phyloP scores from a whole-genome alignment of 345 rosid species.

The Pelargonium nanum region DNA sequence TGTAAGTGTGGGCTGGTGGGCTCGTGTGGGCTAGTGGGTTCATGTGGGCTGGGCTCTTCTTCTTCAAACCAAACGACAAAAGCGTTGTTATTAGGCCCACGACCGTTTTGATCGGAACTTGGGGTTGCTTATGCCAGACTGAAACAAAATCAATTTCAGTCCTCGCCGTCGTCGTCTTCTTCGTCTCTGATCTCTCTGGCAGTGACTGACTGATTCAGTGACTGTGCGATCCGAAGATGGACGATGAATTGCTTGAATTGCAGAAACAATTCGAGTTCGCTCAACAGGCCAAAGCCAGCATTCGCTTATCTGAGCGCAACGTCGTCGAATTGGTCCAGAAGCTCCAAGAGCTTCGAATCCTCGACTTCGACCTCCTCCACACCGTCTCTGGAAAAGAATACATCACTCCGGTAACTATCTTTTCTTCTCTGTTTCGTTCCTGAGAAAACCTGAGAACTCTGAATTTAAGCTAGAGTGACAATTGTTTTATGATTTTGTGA shows the following conservation, averaged over 20 bases:
- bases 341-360: conserved; percentile 83
- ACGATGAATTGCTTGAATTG: conserved; percentile 76
- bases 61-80: no score
- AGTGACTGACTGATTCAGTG: background rate
- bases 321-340: conserved; percentile 95
- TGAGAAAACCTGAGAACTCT: background rate
- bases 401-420: conserved; percentile 61
- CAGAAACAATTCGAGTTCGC: conserved; percentile 90
- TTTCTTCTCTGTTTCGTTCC: conserved; percentile 1
- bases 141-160: background rate
- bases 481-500: background rate
- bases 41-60: no score
- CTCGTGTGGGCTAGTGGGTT: no score
- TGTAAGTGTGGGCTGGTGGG: no score
- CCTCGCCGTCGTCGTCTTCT: background rate
- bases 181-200: background rate
- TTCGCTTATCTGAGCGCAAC: conserved; percentile 79
- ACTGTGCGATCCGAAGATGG: conserved; percentile 33
- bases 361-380: conserved; percentile 95
- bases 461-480: background rate
- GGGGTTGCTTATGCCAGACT: background rate
- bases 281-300: conserved; percentile 82
- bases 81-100: no score
- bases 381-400: conserved; percentile 92
- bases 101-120: no score